phyloP scores from a whole-genome alignment of 179 eudicot genomes.

The Sideroxylon spinosum region DNA sequence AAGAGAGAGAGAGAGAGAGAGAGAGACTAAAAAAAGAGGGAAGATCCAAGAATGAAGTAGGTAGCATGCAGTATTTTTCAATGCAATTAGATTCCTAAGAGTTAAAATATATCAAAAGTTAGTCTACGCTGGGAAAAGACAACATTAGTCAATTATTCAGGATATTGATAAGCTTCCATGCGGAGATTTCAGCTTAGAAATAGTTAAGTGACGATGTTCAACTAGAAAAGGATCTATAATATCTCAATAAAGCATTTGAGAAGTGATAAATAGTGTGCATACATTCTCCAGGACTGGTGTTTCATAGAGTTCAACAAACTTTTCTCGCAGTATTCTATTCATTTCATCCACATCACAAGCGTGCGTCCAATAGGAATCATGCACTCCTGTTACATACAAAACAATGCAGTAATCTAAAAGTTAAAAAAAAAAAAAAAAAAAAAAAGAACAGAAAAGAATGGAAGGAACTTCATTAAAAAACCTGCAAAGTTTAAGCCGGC shows the following conservation, averaged over 20 bases:
- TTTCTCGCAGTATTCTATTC: conserved; percentile 83
- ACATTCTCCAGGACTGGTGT: conserved; percentile 82
- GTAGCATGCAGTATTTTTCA: background rate
- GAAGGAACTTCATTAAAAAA: conserved; percentile 15
- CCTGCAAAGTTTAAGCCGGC: conserved; percentile 95
- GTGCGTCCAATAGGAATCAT: conserved; percentile 99
- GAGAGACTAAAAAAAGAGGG: background rate
- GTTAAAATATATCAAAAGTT: no score
- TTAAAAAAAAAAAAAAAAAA: background rate
- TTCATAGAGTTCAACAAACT: conserved; percentile 92
- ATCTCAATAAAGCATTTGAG: background rate
- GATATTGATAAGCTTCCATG: background rate
- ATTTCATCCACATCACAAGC: conserved; percentile 87
- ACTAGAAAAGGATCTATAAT: background rate
- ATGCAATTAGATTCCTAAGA: background rate
- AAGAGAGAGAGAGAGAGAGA: background rate
- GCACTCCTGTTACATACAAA: conserved; percentile 61
- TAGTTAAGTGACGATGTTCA: background rate
- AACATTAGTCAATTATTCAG: background rate
- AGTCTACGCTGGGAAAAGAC: background rate
- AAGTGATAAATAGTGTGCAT: conserved; percentile 22
- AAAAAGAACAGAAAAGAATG: no score
- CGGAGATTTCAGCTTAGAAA: background rate
- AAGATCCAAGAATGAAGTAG: conserved; percentile 1
- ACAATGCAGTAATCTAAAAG: background rate